A percentile compares a stretch with the other conserved stretches of the same genome.
These are phyloP conservation scores for Nitzschia putrida DNA, from an alignment of 108 stramenopile genomes.

Conservation along the genomic window DNA sequence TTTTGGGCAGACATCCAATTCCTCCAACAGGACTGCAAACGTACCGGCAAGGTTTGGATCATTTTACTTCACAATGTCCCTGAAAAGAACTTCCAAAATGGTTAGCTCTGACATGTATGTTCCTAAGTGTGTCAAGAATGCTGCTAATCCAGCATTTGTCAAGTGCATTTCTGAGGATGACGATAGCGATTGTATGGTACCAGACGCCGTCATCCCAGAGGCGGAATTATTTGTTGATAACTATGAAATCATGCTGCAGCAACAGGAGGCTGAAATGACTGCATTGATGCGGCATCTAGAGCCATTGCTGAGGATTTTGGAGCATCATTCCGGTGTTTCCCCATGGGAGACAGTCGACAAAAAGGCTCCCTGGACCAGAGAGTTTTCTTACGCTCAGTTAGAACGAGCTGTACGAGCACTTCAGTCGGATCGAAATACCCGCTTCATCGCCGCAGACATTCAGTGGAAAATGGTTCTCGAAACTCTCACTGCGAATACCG, in stretches of 20 bases:
- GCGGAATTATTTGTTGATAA: slow-evolving; percentile 44
- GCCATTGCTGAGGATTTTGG: slow-evolving; percentile 42
- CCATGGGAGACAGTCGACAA: neutral
- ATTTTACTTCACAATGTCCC: no score
- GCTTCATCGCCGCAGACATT: slow-evolving; percentile 43
- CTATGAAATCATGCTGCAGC: slow-evolving; percentile 73
- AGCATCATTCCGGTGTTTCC: slow-evolving; percentile 2
- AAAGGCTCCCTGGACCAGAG: neutral
- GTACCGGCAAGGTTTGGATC: no score
- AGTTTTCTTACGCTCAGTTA: slow-evolving; percentile 31
- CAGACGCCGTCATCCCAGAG: slow-evolving; percentile 4
- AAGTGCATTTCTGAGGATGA: slow-evolving; percentile 32
- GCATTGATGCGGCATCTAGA: slow-evolving; percentile 48
- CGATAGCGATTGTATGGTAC: neutral
- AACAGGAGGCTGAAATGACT: slow-evolving; percentile 61
- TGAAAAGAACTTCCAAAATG: no score
- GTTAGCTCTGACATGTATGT: no score
- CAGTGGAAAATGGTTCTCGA: slow-evolving; percentile 54
- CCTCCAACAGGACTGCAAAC: no score
- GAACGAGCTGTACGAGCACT: slow-evolving; percentile 29
- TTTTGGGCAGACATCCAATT: no score
- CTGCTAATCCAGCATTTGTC: slow-evolving; percentile 6
- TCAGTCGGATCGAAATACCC: slow-evolving; percentile 14
- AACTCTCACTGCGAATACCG: slow-evolving; percentile 11
- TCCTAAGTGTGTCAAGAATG: no score